phyloP scores from a whole-genome alignment of 2,329 filamentous ascomycete genomes.

The Ophiostoma triangulosporum region DNA sequence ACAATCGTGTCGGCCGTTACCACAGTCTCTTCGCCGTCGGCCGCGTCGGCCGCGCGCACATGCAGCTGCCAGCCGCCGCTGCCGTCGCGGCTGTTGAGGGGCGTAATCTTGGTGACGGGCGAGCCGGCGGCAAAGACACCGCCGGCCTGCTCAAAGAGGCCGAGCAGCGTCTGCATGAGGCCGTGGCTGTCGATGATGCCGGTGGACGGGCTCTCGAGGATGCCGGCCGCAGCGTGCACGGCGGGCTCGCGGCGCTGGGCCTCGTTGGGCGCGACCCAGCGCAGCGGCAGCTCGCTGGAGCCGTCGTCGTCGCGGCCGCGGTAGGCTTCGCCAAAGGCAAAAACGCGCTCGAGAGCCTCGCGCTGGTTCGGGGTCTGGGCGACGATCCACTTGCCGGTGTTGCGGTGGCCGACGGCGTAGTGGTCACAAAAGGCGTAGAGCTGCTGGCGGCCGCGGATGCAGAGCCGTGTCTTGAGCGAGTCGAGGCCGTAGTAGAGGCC shows the following conservation, averaged over 20 bases:
- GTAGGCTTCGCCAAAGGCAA: conserved; percentile 27
- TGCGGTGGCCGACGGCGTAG: conserved; percentile 54
- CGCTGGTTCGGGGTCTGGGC: conserved; percentile 65
- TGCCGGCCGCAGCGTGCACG: conserved; percentile 56
- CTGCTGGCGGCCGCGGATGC: conserved; percentile 60
- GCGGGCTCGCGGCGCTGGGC: conserved; percentile 55
- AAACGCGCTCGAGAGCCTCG: conserved; percentile 41
- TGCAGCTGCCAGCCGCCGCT: conserved; percentile 55
- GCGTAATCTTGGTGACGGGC: conserved; percentile 45
- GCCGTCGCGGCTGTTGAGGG: conserved; percentile 29
- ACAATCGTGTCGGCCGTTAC: conserved; percentile 67
- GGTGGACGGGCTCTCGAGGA: conserved; percentile 73
- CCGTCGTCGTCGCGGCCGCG: conserved; percentile 16
- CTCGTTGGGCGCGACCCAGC: conserved; percentile 53
- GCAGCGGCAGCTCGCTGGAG: conserved; percentile 40
- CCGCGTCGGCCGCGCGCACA: conserved; percentile 19
- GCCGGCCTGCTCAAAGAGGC: conserved; percentile 61
- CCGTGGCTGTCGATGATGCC: conserved; percentile 84
- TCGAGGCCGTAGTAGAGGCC: conserved; percentile 75
- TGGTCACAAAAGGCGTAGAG: conserved; percentile 65
- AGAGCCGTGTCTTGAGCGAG: conserved; percentile 72
- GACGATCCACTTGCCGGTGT: conserved; percentile 88
- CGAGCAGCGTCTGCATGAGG: conserved; percentile 69
- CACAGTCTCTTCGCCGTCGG: conserved; percentile 21
- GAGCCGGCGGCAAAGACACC: conserved; percentile 62